These are phyloP conservation scores for Sporobolomyces phaffii DNA, from an alignment of 768 basidiomycete species.

Conservation along the genomic window DNA sequence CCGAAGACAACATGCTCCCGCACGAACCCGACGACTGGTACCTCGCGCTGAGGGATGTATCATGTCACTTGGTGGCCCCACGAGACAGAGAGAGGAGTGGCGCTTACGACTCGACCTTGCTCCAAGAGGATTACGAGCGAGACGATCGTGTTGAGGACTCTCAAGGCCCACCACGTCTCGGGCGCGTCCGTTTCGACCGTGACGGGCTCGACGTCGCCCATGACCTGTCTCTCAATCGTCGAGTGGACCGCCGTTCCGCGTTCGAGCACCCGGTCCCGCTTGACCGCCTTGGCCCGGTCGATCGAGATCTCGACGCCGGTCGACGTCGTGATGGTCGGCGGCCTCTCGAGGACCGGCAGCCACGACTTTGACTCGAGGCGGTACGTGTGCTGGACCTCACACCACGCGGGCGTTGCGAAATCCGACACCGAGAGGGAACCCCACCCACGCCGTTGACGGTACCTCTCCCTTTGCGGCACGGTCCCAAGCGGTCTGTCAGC, in stretches of 20 bases:
- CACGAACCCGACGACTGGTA: slow-evolving; percentile 74
- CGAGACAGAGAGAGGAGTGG: not conserved
- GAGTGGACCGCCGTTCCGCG: slow-evolving; percentile 74
- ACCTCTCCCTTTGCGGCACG: slow-evolving; percentile 19
- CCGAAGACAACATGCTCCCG: slow-evolving; percentile 63
- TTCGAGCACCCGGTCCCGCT: slow-evolving; percentile 51
- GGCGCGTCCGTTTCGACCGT: slow-evolving; percentile 53
- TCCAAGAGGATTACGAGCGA: slow-evolving; percentile 55
- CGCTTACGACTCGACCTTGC: slow-evolving; percentile 18
- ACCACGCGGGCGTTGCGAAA: slow-evolving; percentile 21
- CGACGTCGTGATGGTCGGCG: slow-evolving; percentile 12
- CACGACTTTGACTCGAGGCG: slow-evolving; percentile 24
- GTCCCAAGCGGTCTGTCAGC: not conserved
- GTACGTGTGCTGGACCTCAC: slow-evolving; percentile 34
- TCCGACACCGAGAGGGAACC: slow-evolving; percentile 25
- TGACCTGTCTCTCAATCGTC: slow-evolving; percentile 65
- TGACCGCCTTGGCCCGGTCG: slow-evolving; percentile 56
- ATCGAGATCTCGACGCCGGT: slow-evolving; percentile 18
- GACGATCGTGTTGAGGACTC: slow-evolving; percentile 67
- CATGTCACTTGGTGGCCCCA: slow-evolving; percentile 44
- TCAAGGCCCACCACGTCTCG: slow-evolving; percentile 72
- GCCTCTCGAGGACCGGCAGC: slow-evolving; percentile 23
- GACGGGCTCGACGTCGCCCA: slow-evolving; percentile 54
- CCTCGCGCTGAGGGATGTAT: slow-evolving; percentile 56
- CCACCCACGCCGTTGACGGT: slow-evolving; percentile 12